phyloP scores from a whole-genome alignment of 192 early-diverging fungal genomes.

The Coemansia sp. region DNA sequence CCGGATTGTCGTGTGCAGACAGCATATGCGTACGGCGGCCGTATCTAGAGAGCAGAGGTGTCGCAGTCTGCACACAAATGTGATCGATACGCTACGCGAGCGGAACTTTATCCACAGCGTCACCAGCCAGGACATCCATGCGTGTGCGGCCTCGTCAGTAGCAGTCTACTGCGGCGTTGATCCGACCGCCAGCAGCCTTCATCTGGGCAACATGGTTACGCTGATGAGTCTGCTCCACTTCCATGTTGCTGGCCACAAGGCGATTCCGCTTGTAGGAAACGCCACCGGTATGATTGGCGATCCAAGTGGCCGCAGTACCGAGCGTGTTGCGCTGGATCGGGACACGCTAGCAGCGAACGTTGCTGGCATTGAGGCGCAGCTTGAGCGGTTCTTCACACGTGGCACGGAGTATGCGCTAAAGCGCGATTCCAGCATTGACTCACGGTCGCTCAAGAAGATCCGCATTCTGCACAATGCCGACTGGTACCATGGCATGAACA shows the following conservation, averaged over 20 bases:
- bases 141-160: conserved; percentile 8
- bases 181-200: conserved; percentile 87
- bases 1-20: not conserved
- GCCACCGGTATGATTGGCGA: conserved; percentile 94
- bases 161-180: conserved; percentile 90
- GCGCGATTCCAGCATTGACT: conserved; percentile 32
- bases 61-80: conserved; percentile 31
- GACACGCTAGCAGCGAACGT: conserved; percentile 64
- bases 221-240: conserved; percentile 87
- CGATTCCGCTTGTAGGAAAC: conserved; percentile 84
- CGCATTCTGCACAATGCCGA: conserved; percentile 76
- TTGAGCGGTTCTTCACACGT: conserved; percentile 68
- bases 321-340: conserved; percentile 68
- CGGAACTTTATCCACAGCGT: conserved; percentile 59
- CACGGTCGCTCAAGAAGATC: conserved; percentile 49
- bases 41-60: not conserved
- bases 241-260: conserved; percentile 75
- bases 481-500: conserved; percentile 74
- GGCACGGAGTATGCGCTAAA: conserved; percentile 48
- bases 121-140: conserved; percentile 50
- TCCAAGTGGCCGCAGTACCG: conserved; percentile 82
- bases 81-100: conserved; percentile 44
- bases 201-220: conserved; percentile 87
- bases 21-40: not conserved
- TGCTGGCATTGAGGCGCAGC: conserved; percentile 66